Base-by-base conservation (phyloP, 164 flowering plant genomes). In the Piper longum region DNA sequence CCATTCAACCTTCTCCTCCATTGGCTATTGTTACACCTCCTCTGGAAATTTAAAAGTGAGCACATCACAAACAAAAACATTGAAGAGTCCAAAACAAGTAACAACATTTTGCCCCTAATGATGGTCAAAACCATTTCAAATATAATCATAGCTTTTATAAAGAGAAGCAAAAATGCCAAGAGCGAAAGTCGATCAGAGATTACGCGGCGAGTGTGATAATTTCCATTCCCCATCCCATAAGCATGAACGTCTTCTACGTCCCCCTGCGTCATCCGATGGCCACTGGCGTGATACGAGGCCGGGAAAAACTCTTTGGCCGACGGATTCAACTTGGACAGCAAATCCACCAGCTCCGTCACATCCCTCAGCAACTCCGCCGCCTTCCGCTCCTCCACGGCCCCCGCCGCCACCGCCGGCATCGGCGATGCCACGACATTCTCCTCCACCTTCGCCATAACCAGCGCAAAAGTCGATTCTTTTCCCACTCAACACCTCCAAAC, bases 241-340 rank as follows among this genome's bases (percentile, higher is more conserved):
- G 72, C 67, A 71, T 74, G 54, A 2, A 54, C 16, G 18, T 39
- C 63, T 42, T 41, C 62, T 65, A 62, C 72, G 78, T 67, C 75
- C 64, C 41, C 71, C 74, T 40, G 66, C 67, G 57, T 62, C 54
- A 48, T 5, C 52, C 7, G 12, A 1, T 60, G 62, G 39, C 43
- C 60, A 63, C 51, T 74, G 65, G 45, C 62, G 9, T 55, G 69
- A 64, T 70, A 77, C 3, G 83, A 79, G 48, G 85, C 78, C 59
- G 95, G 95, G 61, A 87, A 79, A 66, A 87, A 87, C 62, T 87
- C 95, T 71, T 82, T 77, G 9, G 95, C 95, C 65, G 78, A 77
- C 39, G 90, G 95, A 56, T 87, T 87, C 76, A 87, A 68, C 72
- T 87, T 87, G 3, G 93, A 87, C 44, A 87, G 64, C 66, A 83